Percentiles rank a stretch among this genome's conserved stretches.
Conservation (phyloP, 2,329 filamentous ascomycete species). For the Leptodontidium sp. region DNA sequence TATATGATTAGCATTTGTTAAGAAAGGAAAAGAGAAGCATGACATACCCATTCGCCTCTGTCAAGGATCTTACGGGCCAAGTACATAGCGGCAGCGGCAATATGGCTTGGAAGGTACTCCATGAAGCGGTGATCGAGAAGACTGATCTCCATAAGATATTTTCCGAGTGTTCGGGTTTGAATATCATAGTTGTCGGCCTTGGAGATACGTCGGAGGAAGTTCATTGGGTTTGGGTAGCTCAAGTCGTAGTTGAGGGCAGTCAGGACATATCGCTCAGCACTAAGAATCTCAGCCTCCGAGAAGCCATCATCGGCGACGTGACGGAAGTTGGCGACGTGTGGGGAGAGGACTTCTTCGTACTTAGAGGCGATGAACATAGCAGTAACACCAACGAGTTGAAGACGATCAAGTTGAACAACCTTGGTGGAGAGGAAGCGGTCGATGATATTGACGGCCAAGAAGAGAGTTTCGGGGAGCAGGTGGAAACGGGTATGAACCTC, state of each 20-base stretch:
- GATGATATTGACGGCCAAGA: constrained; percentile 97
- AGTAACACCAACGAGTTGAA: constrained; percentile 96
- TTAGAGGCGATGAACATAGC: constrained; percentile 99
- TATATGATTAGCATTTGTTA: constrained; percentile 41
- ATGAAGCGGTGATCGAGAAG: constrained; percentile 95
- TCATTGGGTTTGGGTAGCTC: constrained; percentile 99
- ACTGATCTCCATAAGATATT: constrained; percentile 97
- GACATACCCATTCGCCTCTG: constrained; percentile 86
- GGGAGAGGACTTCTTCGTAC: constrained; percentile 97
- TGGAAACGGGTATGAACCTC: constrained; percentile 98
- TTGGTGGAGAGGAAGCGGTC: constrained; percentile 96
- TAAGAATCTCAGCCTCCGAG: constrained; percentile 91
- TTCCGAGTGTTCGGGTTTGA: constrained; percentile 94
- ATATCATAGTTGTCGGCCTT: constrained; percentile 99
- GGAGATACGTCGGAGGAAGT: constrained; percentile 97
- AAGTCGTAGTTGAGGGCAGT: constrained; percentile 93
- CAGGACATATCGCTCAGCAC: constrained; percentile 95
- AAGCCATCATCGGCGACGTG: constrained; percentile 98
- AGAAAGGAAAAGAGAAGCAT: background rate
- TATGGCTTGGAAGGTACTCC: constrained; percentile 84
- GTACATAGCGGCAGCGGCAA: constrained; percentile 95
- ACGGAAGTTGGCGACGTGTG: constrained; percentile 95
- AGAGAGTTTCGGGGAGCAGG: constrained; percentile 93
- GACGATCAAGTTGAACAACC: constrained; percentile 92
- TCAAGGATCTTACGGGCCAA: constrained; percentile 89